Evolutionary conservation across 495 filamentous ascomycete species (phyloP).

Genomic region (Aeminium ludgeri): DNA sequence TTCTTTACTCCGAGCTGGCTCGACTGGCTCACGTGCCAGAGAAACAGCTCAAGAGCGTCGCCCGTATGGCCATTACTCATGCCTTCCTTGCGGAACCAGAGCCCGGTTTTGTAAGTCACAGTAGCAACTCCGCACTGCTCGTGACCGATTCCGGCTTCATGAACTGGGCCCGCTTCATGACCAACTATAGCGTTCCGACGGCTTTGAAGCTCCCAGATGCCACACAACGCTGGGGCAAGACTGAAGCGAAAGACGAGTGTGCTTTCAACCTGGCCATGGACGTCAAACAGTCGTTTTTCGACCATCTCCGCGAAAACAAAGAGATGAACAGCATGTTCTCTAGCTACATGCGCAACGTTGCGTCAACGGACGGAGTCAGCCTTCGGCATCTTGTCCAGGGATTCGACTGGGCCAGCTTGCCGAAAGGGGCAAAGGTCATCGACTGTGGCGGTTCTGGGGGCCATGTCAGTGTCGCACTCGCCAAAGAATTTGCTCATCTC

Average conservation of each 20-base stretch:
- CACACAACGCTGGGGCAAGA: conserved; percentile 1
- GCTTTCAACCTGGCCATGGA: conserved; percentile 6
- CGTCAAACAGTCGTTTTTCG: conserved; percentile 1
- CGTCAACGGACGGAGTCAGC: neutral
- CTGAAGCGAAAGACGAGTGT: conserved; percentile 1
- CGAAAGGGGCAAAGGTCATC: conserved; percentile 1
- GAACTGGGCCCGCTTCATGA: conserved; percentile 3
- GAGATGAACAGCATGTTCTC: conserved; percentile 1
- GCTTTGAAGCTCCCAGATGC: conserved; percentile 1
- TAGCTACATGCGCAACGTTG: conserved; percentile 2
- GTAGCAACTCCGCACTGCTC: neutral
- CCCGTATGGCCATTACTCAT: conserved; percentile 5
- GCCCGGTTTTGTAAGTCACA: conserved; percentile 2
- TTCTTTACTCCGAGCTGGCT: neutral
- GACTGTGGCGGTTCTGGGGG: conserved; percentile 6
- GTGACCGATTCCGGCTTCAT: conserved; percentile 1
- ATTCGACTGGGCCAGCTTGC: conserved; percentile 4
- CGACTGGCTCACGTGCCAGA: neutral
- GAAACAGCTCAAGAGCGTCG: conserved; percentile 1
- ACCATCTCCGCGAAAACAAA: conserved; percentile 1
- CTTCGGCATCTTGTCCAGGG: conserved; percentile 2
- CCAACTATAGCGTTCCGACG: neutral
- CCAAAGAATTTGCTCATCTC: conserved; percentile 1
- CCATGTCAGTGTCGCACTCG: conserved; percentile 6
- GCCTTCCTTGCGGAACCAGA: conserved; percentile 2